Base-by-base conservation (phyloP, 2,329 filamentous ascomycete species). In the Zymoseptoria pseudotritici region DNA sequence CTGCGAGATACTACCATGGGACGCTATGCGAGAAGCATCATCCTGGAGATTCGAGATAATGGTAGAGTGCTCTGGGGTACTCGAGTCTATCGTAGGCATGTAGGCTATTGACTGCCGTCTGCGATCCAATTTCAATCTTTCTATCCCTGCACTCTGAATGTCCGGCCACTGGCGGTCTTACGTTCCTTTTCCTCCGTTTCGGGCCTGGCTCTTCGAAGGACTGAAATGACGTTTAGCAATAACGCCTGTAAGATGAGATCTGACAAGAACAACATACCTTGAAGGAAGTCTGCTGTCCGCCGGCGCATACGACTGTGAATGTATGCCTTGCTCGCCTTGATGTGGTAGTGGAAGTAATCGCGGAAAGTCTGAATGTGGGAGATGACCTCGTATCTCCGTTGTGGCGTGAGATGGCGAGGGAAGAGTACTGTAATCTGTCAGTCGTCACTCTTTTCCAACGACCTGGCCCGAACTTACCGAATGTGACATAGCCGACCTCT, bases 271-370 rank as follows among this genome's bases (percentile, higher is more conserved):
- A 50, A 46, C 19, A 52, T 52, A 93, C 91, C 90, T 84, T 99
- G 95, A 60, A 99, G 85, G 80, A 99, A 99, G 76, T 99, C 95
- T 55, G 94, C 94, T 9, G 95, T 99, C 75, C 94, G 86, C 80
- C 93, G 90, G 74, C 94, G 87, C 94, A 99, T 99, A 71, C 95
- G 86, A 36, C 92, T 95, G 82, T 99, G 94, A 66, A 99, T 99
- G 73, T 97, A 99, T 57, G 95, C 94, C 82, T 99, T 99, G 64
- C 92, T 97, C 29, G 94, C 95, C 79, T 99, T 99, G 79, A 99
- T 99, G 77, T 99, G 94, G 76, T 99, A 99, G 77, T 99, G 94
- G 82, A 99, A 99, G 78, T 99, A 99, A 74, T 99, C 94, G 67
- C 94, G 90, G 89, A 99, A 99, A 13, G 94, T 99, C 78, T 99